phyloP scores from a whole-genome alignment of 2,329 filamentous ascomycete genomes.

The Cryphonectria nitschkei region DNA sequence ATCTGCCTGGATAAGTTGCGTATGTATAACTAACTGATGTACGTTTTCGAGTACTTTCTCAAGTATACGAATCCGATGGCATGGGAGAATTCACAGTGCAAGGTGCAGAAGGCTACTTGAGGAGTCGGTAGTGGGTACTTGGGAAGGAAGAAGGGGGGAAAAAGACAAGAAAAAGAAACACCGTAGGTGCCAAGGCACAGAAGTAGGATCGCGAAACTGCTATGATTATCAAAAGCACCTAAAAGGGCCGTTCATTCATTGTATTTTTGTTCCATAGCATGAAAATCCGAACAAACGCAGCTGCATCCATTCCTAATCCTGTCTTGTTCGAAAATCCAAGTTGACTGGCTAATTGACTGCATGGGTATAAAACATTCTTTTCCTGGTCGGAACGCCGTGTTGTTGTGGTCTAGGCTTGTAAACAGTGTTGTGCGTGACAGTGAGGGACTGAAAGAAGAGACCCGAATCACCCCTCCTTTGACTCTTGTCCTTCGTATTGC shows the following conservation, averaged over 20 bases:
- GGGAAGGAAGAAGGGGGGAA: not conserved
- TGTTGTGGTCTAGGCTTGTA: not conserved
- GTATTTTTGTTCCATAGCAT: not conserved
- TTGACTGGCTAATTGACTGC: not conserved
- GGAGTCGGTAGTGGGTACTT: too few species aligned
- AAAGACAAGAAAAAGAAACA: too few species aligned
- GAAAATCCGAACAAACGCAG: not conserved
- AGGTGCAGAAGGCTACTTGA: not conserved
- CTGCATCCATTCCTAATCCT: not conserved
- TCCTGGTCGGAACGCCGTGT: not conserved
- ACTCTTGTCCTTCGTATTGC: not conserved
- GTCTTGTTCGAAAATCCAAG: not conserved
- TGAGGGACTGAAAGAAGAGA: not conserved
- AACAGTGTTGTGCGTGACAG: not conserved
- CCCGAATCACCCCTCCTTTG: too few species aligned
- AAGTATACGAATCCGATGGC: not conserved
- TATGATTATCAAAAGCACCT: not conserved
- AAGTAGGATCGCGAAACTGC: not conserved
- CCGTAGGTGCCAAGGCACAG: not conserved
- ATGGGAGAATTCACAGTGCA: not conserved
- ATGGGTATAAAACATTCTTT: slow-evolving; percentile 4
- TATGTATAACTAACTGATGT: not conserved
- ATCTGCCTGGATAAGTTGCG: not conserved
- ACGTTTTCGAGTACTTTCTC: not conserved
- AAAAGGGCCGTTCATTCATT: not conserved